phyloP scores from a whole-genome alignment of 2,329 filamentous ascomycete species.

The Diaporthe citri region DNA sequence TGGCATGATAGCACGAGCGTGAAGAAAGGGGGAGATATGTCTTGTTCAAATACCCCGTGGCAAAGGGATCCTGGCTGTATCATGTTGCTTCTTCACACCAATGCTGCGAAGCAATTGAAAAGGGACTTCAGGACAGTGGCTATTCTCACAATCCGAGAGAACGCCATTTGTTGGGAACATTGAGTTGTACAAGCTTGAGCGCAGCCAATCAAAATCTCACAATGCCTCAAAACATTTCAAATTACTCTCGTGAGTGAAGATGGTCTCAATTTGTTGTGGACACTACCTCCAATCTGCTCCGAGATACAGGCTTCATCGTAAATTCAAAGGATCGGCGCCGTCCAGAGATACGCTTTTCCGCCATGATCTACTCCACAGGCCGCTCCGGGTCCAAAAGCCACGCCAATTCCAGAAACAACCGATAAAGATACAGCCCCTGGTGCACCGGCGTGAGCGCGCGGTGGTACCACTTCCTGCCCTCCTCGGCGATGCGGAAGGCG shows the following conservation, averaged over 20 bases:
- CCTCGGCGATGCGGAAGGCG: conserved; percentile 64
- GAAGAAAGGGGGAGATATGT: no score
- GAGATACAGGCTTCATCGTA: not conserved
- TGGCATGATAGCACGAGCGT: not conserved
- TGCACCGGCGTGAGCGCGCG: conserved; percentile 69
- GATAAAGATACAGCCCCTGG: conserved; percentile 70
- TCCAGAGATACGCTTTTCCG: not conserved
- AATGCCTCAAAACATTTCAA: not conserved
- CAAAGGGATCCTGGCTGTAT: not conserved
- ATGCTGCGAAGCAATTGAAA: not conserved
- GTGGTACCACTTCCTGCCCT: conserved; percentile 66
- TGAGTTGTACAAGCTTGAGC: no score
- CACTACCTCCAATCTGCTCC: not conserved
- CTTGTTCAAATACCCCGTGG: not conserved
- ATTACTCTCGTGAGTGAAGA: not conserved
- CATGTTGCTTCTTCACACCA: not conserved
- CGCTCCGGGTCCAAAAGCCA: conserved; percentile 53
- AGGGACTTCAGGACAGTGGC: not conserved
- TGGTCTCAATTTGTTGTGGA: not conserved
- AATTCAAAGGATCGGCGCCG: not conserved
- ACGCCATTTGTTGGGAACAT: not conserved
- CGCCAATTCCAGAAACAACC: conserved; percentile 70
- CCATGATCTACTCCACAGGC: conserved; percentile 6
- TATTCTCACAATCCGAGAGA: not conserved
- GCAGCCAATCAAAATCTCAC: not conserved